Percentiles rank a stretch among this genome's conserved stretches.
phyloP scores from a whole-genome alignment of 1,139 yeast species.

The Tardiomyces digboiensis region DNA sequence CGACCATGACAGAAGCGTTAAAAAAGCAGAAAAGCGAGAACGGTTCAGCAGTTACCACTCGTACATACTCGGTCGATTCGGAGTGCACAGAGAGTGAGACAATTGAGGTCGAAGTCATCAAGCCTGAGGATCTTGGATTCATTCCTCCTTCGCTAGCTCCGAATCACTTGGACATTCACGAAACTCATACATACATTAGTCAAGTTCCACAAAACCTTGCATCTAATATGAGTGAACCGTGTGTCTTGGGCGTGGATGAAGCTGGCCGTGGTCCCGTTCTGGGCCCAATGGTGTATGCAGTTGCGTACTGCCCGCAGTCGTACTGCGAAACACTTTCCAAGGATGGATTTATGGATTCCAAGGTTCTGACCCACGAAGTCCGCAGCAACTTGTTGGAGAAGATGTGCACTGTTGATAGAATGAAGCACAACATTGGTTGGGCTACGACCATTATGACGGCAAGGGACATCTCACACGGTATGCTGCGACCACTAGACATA shows the following conservation, averaged over 20 bases:
- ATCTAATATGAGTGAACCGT: slow-evolving; percentile 18
- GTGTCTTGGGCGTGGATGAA: slow-evolving; percentile 86
- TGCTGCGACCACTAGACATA: slow-evolving; percentile 59
- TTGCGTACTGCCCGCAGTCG: slow-evolving; percentile 58
- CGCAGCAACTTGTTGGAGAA: slow-evolving; percentile 52
- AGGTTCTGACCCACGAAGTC: slow-evolving; percentile 64
- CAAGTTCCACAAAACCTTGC: slow-evolving; percentile 23
- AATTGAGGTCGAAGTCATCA: neutral
- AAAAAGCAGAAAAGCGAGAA: neutral
- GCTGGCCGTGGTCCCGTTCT: slow-evolving; percentile 98
- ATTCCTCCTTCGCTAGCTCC: slow-evolving; percentile 22
- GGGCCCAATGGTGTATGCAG: slow-evolving; percentile 94
- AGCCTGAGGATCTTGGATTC: slow-evolving; percentile 8
- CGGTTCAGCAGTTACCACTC: neutral
- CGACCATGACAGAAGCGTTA: neutral
- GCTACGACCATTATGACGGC: slow-evolving; percentile 82
- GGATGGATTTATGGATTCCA: slow-evolving; percentile 89
- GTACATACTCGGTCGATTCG: neutral
- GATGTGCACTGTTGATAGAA: slow-evolving; percentile 39
- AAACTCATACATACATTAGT: slow-evolving; percentile 28
- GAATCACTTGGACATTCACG: slow-evolving; percentile 8
- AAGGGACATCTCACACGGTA: slow-evolving; percentile 76
- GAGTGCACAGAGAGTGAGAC: neutral
- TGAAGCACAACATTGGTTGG: slow-evolving; percentile 68
- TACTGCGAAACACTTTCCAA: slow-evolving; percentile 46